Evolutionary conservation across 2,329 filamentous ascomycete species (phyloP).

Genomic region (Penicillium sp.): DNA sequence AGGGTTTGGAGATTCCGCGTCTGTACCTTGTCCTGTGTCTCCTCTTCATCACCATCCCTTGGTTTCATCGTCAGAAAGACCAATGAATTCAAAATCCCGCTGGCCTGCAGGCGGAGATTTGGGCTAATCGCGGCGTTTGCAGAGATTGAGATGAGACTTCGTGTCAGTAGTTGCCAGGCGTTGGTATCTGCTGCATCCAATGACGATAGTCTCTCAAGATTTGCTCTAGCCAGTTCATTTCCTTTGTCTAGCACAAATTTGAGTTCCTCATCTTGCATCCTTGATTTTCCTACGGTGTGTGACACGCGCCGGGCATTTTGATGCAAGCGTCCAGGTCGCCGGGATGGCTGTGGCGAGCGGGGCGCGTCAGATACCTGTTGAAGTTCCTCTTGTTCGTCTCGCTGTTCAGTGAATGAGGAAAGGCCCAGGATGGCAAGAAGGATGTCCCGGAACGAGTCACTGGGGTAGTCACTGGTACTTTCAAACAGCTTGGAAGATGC

Average conservation of each 20-base stretch:
- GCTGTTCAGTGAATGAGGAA: slow-evolving; percentile 49
- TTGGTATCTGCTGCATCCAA: slow-evolving; percentile 62
- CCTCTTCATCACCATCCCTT: slow-evolving; percentile 38
- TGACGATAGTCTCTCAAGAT: slow-evolving; percentile 70
- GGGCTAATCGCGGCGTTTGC: slow-evolving; percentile 39
- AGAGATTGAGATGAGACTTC: slow-evolving; percentile 52
- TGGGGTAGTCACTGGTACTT: slow-evolving; percentile 87
- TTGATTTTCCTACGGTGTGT: slow-evolving; percentile 40
- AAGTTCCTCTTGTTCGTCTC: slow-evolving; percentile 47
- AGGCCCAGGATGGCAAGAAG: slow-evolving; percentile 73
- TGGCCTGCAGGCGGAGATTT: slow-evolving; percentile 52
- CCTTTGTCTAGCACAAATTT: slow-evolving; percentile 68
- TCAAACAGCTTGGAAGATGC: slow-evolving; percentile 85
- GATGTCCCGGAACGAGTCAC: slow-evolving; percentile 75
- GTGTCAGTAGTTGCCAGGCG: slow-evolving; percentile 71
- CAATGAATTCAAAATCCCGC: slow-evolving; percentile 58
- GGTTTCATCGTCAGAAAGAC: slow-evolving; percentile 46
- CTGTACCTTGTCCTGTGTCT: slow-evolving; percentile 63
- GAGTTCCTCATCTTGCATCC: slow-evolving; percentile 45
- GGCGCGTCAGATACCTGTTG: slow-evolving; percentile 55
- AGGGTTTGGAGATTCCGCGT: slow-evolving; percentile 68
- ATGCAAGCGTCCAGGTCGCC: slow-evolving; percentile 32
- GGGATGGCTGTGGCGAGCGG: slow-evolving; percentile 25
- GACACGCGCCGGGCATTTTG: slow-evolving; percentile 43
- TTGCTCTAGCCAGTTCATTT: slow-evolving; percentile 70